Conservation (phyloP, 768 basidiomycete species). For the Daedalea quercina region DNA sequence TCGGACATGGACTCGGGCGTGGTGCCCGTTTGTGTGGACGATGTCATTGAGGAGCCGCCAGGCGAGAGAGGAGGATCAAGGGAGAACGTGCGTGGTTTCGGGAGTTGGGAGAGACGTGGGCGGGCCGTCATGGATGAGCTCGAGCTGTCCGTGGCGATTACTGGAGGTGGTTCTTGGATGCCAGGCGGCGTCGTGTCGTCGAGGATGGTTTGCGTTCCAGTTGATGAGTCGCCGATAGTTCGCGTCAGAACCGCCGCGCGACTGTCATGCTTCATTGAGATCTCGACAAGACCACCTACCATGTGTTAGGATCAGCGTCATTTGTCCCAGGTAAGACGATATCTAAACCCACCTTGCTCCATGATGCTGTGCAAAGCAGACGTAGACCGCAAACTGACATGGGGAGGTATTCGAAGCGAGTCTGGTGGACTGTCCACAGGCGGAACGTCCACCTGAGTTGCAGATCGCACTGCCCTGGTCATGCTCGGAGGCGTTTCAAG, state of each 20-base stretch:
- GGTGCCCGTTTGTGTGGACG: slow-evolving; percentile 11
- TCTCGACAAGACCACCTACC: slow-evolving; percentile 52
- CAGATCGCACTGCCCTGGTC: background rate
- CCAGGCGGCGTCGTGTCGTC: slow-evolving; percentile 6
- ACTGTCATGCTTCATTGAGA: slow-evolving; percentile 38
- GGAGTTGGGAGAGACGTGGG: slow-evolving; percentile 15
- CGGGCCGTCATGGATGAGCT: slow-evolving; percentile 9
- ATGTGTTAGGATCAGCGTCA: background rate
- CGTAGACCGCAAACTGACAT: slow-evolving; percentile 17
- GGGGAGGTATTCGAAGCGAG: background rate
- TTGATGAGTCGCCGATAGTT: slow-evolving; percentile 35
- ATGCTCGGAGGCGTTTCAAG: background rate
- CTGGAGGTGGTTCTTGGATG: slow-evolving; percentile 7
- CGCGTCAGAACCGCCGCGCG: slow-evolving; percentile 31
- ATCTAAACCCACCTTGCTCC: slow-evolving; percentile 43
- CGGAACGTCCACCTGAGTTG: background rate
- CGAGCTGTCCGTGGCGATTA: slow-evolving; percentile 7
- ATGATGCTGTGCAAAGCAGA: slow-evolving; percentile 58
- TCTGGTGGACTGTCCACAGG: background rate
- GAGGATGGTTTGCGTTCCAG: slow-evolving; percentile 23
- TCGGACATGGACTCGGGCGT: slow-evolving; percentile 22
- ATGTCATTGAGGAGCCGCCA: slow-evolving; percentile 2
- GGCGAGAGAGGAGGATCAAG: slow-evolving; percentile 4
- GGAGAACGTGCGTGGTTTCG: slow-evolving; percentile 16
- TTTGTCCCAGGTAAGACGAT: no score